Evolutionary conservation across 345 rosid genomes (phyloP), one percentile per base, ranked within the genome.

Genomic region (Eucalyptus pauciflora): DNA sequence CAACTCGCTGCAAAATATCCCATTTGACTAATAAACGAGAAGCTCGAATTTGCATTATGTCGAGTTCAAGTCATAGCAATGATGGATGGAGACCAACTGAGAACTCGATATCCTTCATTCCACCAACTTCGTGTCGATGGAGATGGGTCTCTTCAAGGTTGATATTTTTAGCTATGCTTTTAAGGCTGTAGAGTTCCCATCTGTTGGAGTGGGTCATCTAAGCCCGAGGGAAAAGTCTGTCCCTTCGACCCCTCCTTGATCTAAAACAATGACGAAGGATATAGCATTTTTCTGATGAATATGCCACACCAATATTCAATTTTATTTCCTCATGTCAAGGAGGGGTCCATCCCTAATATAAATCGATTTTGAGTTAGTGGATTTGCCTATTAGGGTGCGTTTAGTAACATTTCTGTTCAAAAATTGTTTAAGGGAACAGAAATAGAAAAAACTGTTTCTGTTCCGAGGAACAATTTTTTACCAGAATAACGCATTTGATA

Each of bases 151-250:
- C 10, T n/a, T 64, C 10, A 7, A 7, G 41, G 76, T 64, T n/a
- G 76, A 31, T 64, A n/a, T 16, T 64, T n/a, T 64, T 64, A n/a
- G 37, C 20, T 15, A 16, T n/a, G 41, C 41, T 14, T 8, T n/a
- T 64, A 64, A 14, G 33, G 7, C 9, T n/a, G 37, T 4, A 64
- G 76, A 64, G 76, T 4, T 64, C 18, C 18, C 76, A 14, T 64
- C 3, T 1, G 76, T 13, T 1, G 37, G 37, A n/a, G 37, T 14
- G 76, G 4, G 37, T 64, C 37, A 13, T 29, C 37, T 3, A 64
- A 64, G 76, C 1, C 18, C 0, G 2, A 14, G 37, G 41, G 33
- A 14, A 13, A 64, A n/a, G 37, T n/a, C 37, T 1, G 2, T 64
- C 37, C 33, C 71, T 64, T 64, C 5, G 9, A 29, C 33, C 4